phyloP scores from a whole-genome alignment of 345 rosid genomes.

The Durio zibethinus region DNA sequence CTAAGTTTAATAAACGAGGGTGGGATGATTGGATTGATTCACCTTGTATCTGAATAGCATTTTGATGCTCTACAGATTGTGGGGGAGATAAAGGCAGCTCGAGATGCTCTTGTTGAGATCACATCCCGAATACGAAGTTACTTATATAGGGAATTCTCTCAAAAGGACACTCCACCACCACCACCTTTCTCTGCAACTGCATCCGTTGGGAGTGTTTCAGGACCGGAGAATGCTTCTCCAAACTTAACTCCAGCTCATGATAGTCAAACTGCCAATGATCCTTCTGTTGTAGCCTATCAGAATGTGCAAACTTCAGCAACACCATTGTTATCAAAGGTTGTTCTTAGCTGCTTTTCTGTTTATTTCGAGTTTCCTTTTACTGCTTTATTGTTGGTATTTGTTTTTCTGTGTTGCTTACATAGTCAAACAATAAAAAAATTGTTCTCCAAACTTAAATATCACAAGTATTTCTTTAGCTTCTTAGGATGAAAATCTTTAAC shows the following conservation, averaged over 20 bases:
- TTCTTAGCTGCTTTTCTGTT: background rate
- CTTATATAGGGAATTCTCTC: constrained; percentile 60
- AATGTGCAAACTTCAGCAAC: constrained; percentile 39
- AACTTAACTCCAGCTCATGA: constrained; percentile 43
- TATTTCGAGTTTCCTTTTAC: background rate
- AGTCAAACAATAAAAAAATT: background rate
- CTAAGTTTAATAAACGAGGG: constrained; percentile 14
- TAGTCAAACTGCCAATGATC: constrained; percentile 37
- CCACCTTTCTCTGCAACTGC: constrained; percentile 42
- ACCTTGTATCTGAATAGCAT: constrained; percentile 17
- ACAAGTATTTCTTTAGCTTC: background rate
- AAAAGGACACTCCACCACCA: constrained; percentile 52
- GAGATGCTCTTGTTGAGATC: constrained; percentile 91
- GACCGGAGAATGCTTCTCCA: constrained; percentile 54
- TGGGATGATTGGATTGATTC: background rate
- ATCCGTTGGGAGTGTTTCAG: constrained; percentile 46
- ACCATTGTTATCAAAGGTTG: constrained; percentile 55
- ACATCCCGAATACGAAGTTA: constrained; percentile 70
- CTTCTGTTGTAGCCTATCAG: constrained; percentile 32
- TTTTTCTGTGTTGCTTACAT: background rate
- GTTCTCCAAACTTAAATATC: background rate
- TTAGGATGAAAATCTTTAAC: background rate
- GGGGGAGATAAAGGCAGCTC: constrained; percentile 89
- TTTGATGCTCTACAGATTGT: constrained; percentile 55
- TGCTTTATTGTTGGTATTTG: background rate